Conservation (phyloP, 805 yeast species). For the Ogataea trehaloabstinens region DNA sequence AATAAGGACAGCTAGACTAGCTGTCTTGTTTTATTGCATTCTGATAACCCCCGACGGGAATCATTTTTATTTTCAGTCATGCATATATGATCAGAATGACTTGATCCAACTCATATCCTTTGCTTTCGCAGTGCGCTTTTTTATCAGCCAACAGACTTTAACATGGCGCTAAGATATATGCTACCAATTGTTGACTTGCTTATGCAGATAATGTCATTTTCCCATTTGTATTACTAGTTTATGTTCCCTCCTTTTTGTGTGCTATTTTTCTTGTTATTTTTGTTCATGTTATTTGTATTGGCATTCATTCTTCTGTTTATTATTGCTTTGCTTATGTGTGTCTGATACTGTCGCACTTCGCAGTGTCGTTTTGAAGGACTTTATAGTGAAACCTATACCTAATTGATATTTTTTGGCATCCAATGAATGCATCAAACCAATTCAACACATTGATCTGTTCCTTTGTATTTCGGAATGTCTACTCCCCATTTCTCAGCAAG, state of each 20-base stretch:
- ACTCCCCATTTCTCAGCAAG: slow-evolving; percentile 76
- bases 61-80: neutral
- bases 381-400: no score
- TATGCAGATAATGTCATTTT: neutral
- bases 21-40: neutral
- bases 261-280: neutral
- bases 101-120: no score
- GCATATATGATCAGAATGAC: neutral
- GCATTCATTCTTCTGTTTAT: neutral
- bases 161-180: no score
- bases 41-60: neutral
- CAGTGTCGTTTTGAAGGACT: neutral
- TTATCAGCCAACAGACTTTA: neutral
- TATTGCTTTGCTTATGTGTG: neutral
- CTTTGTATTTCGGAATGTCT: slow-evolving; percentile 58
- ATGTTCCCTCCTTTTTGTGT: neutral
- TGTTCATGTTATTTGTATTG: no score
- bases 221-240: neutral
- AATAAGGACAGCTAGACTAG: no score
- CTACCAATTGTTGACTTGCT: neutral
- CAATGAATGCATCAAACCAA: slow-evolving; percentile 1
- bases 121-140: neutral
- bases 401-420: no score
- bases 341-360: slow-evolving; percentile 1
- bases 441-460: slow-evolving; percentile 54